Base-by-base conservation (phyloP, 345 rosid species). In the Abelmoschus esculentus region DNA sequence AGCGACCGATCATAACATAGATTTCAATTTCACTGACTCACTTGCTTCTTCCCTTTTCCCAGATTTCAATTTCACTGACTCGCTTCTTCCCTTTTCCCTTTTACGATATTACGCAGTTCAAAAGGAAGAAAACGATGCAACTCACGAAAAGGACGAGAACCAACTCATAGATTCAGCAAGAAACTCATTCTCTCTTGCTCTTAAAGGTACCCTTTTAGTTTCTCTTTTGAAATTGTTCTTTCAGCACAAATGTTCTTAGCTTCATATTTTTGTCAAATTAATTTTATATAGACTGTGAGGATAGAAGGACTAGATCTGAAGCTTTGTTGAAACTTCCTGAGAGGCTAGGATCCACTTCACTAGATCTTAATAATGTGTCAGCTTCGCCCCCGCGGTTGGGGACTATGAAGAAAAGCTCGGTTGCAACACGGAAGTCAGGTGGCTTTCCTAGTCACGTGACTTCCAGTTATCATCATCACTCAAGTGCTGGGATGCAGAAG, bases 391-490 rank as follows among this genome's bases (percentile, higher is more conserved):
- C 96, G 1, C 75, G 89, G 61, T 64, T 87, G 70, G 90, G 80
- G 49, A 62, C 76, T 7, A 62, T 83, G 73, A 87, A 81, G 71
- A 85, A 83, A 82, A 75, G 82, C 78, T 78, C 86, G 0, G 76
- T 80, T 78, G 74, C 84, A 2, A 69, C 89, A 12, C 78, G 84
- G 52, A 88, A 79, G 76, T 82, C 91, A 0, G 81, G 93, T 56
- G 78, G 84, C 17, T 89, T 86, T 75, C 96, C 93, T 11, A 91
- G 96, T 71, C 99, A 96, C 0, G 97, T 86, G 12, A 95, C 97
- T 7, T 96, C 93, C 0, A 86, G 81, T 74, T 90, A 83, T 70
- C 76, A 78, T 44, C 79, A 83, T 70, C 87, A 82, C 67, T 67
- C 76, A 0, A 72, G 81, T 50, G 75, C 72, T 65, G 90, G 82